These are phyloP conservation scores for Cryphonectria japonica DNA, from an alignment of 2,329 filamentous ascomycete genomes.

Conservation along the genomic window DNA sequence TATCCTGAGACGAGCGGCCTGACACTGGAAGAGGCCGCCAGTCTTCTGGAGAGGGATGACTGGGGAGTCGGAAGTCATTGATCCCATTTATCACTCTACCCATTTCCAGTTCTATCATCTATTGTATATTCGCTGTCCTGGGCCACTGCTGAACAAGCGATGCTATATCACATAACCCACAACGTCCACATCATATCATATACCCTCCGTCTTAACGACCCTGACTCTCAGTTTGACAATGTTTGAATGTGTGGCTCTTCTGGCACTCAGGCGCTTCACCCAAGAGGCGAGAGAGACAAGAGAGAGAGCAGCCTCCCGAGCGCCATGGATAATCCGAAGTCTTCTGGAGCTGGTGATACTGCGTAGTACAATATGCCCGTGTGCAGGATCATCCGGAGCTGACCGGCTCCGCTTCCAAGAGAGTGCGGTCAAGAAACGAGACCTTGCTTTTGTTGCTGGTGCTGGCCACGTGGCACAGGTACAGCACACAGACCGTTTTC, in stretches of 20 bases:
- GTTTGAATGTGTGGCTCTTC: not conserved
- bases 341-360: not conserved
- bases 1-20: conserved; percentile 89
- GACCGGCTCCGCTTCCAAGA: not conserved
- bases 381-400: not conserved
- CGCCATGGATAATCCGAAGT: not conserved
- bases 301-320: not conserved
- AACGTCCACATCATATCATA: not conserved
- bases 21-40: conserved; percentile 78
- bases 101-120: not conserved
- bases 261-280: not conserved
- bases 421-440: not conserved
- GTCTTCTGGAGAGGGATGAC: conserved; percentile 69
- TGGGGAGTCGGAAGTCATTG: conserved; percentile 66
- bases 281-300: not conserved
- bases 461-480: not conserved
- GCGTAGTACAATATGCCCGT: not conserved
- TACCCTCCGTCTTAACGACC: not conserved
- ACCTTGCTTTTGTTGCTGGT: not conserved
- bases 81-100: not conserved
- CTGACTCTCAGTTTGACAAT: not conserved
- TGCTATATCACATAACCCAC: not conserved
- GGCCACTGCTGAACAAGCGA: not conserved
- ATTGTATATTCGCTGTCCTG: not conserved
- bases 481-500: not conserved